Base-by-base conservation (phyloP, 2,329 filamentous ascomycete genomes). In the Exophiala xenobiotica region DNA sequence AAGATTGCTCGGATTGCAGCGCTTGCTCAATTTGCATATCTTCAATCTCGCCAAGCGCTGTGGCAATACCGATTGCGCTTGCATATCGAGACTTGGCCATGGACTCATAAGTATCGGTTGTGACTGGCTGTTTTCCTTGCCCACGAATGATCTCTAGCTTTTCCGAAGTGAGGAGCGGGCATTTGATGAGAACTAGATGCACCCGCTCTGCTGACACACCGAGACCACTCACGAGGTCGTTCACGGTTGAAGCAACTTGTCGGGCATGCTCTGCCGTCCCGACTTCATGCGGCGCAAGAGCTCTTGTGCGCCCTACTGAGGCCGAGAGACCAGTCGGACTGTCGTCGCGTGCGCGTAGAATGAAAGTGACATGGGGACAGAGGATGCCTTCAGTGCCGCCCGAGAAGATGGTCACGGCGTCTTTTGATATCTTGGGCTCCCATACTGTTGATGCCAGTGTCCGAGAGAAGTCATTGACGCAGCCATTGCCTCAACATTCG, bases 381-480 rank as follows among this genome's bases (percentile, higher is more conserved):
- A 68, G 54, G 11, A 67, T 61, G 11, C 65, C 65, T 47, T 68
- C 65, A 5, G 65, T 68, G 19, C 64, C 65, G 11, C 65, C 65
- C 6, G 63, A 66, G 52, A 68, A 68, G 35, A 68, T 62, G 1
- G 65, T 65, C 31, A 68, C 59, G 39, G 65, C 61, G 29, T 59
- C 59, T 8, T 58, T 18, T 2, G 66, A 62, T 4, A 68, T 63
- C 1, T 59, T 58, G 6, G 62, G 62, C 33, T 67, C 64, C 65
- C 65, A 67, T 8, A 67, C 64, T 16, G 60, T 51, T 2, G 64
- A 58, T 37, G 62, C 63, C 6, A 68, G 59, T 5, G 65, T 67
- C 2, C 65, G 61, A 7, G 63, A 67, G 54, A 68, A 67, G 51
- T 68, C 67, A 51, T 69, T 67, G 12, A 67, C 64, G 51, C 66